These are phyloP conservation scores for Wallacemonas collosoma DNA, from an alignment of 208 protist genomes.

Conservation along the genomic window DNA sequence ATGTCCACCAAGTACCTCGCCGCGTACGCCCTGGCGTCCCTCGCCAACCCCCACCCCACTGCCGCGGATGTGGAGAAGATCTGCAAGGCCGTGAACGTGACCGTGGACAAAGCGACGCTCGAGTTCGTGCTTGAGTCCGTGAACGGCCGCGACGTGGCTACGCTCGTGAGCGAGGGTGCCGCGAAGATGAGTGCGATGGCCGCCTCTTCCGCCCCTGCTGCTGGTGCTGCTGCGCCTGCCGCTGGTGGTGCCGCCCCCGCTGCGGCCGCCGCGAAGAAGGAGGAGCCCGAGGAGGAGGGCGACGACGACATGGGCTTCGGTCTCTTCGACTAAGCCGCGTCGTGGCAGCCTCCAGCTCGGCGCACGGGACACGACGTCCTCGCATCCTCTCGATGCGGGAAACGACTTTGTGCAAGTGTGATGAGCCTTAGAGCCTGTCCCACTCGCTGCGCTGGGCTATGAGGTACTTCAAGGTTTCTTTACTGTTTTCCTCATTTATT, in stretches of 20 bases:
- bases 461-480: conserved; percentile 16
- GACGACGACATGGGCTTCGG: conserved; percentile 92
- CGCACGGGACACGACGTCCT: background rate
- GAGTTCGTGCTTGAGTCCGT: conserved; percentile 82
- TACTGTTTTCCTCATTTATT: conserved; percentile 20
- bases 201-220: conserved; percentile 38
- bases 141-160: conserved; percentile 66
- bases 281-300: conserved; percentile 80
- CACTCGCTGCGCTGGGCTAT: background rate
- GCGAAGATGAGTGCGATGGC: conserved; percentile 77
- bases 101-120: conserved; percentile 76
- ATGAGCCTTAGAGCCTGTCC: too few species aligned
- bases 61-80: conserved; percentile 84
- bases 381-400: background rate
- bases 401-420: background rate
- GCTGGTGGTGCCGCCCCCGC: conserved; percentile 35
- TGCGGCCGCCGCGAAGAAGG: conserved; percentile 51
- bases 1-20: conserved; percentile 93
- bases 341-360: background rate
- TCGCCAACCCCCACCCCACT: conserved; percentile 74
- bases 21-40: conserved; percentile 89
- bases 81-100: conserved; percentile 76
- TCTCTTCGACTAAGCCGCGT: conserved; percentile 79
- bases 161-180: conserved; percentile 78
- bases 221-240: conserved; percentile 24